Evolutionary conservation across 495 filamentous ascomycete genomes (phyloP), one percentile per base, ranked within the genome.

Genomic region (Penicillium desertorum): DNA sequence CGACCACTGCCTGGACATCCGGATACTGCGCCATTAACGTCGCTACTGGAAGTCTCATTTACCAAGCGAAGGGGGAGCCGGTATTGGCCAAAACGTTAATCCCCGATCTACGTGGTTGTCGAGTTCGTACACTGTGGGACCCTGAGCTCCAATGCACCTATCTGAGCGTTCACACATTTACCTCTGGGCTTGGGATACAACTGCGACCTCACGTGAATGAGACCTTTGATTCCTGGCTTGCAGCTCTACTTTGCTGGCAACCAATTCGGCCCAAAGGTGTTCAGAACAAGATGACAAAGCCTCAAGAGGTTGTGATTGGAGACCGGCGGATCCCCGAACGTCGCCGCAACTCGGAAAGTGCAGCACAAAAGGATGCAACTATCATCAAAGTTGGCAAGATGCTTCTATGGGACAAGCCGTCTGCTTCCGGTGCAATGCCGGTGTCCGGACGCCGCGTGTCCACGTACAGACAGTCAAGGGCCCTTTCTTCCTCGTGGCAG

Each of bases 331-430:
- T 82, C 49, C 71, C 73, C 34, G 80, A 84, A 46, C 73, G 79
- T 56, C 72, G 85, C 45, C 77, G 86, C 50, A 85, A 85, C 68
- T 88, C 85, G 11, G 83, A 86, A 50, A 82, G 78, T 53, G 79
- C 77, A 39, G 62, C 75, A n/a, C 77, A 82, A 14, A 92, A 88
- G 64, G 89, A 92, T 54, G 83, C 86, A 12, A 85, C 91, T 36
- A 96, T 98, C 57, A 99, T 98, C 74, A 99, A 99, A 69, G 90
- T 97, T 50, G 95, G 92, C 41, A 96, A 92, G 67, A 88, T 98
- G 77, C 83, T 92, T 60, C 82, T 92, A 32, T 98, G 92, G 92
- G 88, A 96, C 67, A 75, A 76, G 41, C 73, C 79, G 10, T 74
- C 69, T 46, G 69, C 74, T 20, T 73, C 75, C 45, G 76, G 77